Evolutionary conservation across 805 yeast genomes (phyloP).

Genomic region (Pichia gijzeniarum): DNA sequence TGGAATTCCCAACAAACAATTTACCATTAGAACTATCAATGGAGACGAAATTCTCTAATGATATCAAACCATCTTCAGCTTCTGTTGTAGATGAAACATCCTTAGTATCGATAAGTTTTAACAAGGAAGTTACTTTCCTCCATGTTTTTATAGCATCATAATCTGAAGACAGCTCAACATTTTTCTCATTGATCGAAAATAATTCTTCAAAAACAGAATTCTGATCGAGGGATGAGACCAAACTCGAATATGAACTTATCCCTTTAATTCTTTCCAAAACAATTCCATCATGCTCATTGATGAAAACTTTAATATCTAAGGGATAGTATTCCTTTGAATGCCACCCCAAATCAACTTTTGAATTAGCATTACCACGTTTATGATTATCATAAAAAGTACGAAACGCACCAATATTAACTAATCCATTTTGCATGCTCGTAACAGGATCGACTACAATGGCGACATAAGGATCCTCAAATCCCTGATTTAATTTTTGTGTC

Average conservation of each 20-base stretch:
- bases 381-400: conserved; percentile 46
- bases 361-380: conserved; percentile 6
- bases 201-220: too few relatives aligned
- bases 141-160: conserved; percentile 2
- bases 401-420: conserved; percentile 83
- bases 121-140: not conserved
- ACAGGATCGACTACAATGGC: conserved; percentile 87
- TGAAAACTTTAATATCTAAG: conserved; percentile 54
- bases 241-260: not conserved
- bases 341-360: conserved; percentile 51
- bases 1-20: not conserved
- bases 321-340: conserved; percentile 67
- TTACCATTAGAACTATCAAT: not conserved
- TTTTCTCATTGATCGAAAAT: not conserved
- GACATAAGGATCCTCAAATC: conserved; percentile 84
- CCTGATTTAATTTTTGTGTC: conserved; percentile 80
- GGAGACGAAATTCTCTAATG: not conserved
- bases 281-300: conserved; percentile 42
- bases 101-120: not conserved
- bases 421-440: conserved; percentile 53
- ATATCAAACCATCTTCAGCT: not conserved
- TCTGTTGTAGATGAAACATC: not conserved
- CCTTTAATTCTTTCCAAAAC: conserved; percentile 30
- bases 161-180: not conserved
- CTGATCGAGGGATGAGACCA: not conserved